Percentiles rank a stretch among this genome's conserved stretches.
Evolutionary conservation across 1,139 yeast species (phyloP).

Genomic region (Sugiyamaella neomexicana): DNA sequence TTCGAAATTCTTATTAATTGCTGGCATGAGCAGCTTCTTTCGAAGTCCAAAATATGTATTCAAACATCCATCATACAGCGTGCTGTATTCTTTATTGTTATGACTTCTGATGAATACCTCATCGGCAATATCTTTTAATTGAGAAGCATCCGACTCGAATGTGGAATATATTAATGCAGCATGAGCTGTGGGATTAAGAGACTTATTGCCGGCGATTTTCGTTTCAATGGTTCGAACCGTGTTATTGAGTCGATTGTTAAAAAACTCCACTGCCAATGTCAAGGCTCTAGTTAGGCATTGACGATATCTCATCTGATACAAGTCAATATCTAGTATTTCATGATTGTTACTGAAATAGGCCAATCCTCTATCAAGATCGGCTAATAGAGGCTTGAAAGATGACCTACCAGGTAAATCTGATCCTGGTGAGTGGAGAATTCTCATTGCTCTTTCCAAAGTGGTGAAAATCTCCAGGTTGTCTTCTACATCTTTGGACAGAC

Average conservation of each 20-base stretch:
- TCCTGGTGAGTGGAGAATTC: conserved; percentile 68
- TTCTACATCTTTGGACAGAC: conserved; percentile 52
- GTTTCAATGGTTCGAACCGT: conserved; percentile 48
- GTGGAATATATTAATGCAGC: conserved; percentile 64
- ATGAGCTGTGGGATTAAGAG: conserved; percentile 43
- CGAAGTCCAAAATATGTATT: conserved; percentile 62
- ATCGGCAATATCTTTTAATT: conserved; percentile 48
- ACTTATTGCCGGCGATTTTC: conserved; percentile 35
- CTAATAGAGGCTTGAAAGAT: conserved; percentile 54
- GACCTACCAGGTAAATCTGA: conserved; percentile 60
- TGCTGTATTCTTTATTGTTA: conserved; percentile 58
- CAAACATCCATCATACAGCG: conserved; percentile 66
- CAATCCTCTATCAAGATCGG: conserved; percentile 60
- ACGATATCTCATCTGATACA: conserved; percentile 70
- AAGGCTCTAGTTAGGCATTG: conserved; percentile 85
- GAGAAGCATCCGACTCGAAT: conserved; percentile 49
- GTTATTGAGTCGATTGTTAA: conserved; percentile 54
- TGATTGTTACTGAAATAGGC: conserved; percentile 45
- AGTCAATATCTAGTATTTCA: conserved; percentile 57
- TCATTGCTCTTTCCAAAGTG: conserved; percentile 66
- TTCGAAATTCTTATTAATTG: conserved; percentile 40
- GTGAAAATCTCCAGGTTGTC: conserved; percentile 62
- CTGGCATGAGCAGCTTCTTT: conserved; percentile 47
- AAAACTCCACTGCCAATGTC: conserved; percentile 69
- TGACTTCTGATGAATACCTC: conserved; percentile 55